phyloP scores from a whole-genome alignment of 2,329 filamentous ascomycete species.

The Helminthosporium solani region DNA sequence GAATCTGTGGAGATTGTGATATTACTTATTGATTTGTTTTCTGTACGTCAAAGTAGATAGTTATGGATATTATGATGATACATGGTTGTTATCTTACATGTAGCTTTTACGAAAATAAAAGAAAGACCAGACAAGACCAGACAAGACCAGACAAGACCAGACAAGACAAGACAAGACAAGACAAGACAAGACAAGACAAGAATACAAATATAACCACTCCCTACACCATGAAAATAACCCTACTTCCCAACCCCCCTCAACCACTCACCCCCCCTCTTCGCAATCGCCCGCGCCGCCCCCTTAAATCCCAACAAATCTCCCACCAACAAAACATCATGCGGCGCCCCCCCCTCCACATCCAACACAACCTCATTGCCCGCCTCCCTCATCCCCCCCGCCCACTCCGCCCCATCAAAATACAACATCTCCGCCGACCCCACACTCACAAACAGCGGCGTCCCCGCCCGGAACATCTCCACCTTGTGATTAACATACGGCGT shows the following conservation, averaged over 20 bases:
- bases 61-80: too few relatives aligned
- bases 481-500: slow-evolving; percentile 44
- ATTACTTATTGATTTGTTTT: too few relatives aligned
- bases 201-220: too few relatives aligned
- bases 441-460: slow-evolving; percentile 46
- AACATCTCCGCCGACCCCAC: slow-evolving; percentile 47
- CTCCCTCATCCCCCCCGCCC: slow-evolving; percentile 40
- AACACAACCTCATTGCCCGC: slow-evolving; percentile 47
- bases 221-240: too few relatives aligned
- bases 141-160: too few relatives aligned
- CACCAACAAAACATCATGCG: slow-evolving; percentile 51
- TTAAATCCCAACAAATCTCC: slow-evolving; percentile 47
- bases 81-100: too few relatives aligned
- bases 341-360: slow-evolving; percentile 43
- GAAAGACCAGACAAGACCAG: too few relatives aligned
- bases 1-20: too few relatives aligned
- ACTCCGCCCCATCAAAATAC: slow-evolving; percentile 42
- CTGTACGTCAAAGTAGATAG: too few relatives aligned
- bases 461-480: slow-evolving; percentile 42
- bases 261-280: slow-evolving; percentile 44
- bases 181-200: too few relatives aligned
- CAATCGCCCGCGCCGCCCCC: slow-evolving; percentile 36
- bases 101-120: too few relatives aligned
- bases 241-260: slow-evolving; percentile 8
- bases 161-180: too few relatives aligned